Percentiles rank a stretch among this genome's conserved stretches.
Evolutionary conservation across 2,329 filamentous ascomycete species (phyloP).

Genomic region (Trichoderma endophyticum): DNA sequence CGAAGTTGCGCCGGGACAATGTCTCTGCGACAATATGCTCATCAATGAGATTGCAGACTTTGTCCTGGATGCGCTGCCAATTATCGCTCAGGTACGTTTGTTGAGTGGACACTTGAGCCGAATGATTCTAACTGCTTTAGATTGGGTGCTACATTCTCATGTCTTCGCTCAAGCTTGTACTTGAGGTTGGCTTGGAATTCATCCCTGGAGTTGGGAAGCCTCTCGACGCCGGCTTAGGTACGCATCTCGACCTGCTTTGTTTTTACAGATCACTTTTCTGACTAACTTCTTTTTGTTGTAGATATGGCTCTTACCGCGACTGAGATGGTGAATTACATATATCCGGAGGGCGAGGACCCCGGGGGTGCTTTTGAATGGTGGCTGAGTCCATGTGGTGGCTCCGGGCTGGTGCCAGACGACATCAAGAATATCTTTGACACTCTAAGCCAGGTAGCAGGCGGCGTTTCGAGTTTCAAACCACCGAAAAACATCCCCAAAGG

Average conservation of each 20-base stretch:
- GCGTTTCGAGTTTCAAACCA: background rate
- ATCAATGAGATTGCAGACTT: background rate
- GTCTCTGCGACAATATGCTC: background rate
- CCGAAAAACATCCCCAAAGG: background rate
- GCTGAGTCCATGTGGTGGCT: background rate
- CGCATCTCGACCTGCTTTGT: background rate
- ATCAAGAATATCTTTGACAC: background rate
- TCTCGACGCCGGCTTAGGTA: background rate
- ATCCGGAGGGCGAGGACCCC: background rate
- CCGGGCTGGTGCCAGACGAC: background rate
- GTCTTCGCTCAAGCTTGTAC: background rate
- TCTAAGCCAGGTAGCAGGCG: background rate
- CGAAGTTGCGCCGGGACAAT: background rate
- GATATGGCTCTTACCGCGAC: background rate
- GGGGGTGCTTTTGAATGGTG: background rate
- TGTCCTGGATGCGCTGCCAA: background rate
- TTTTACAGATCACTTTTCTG: background rate
- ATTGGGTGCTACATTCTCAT: background rate
- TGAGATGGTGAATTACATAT: background rate
- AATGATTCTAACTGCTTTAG: background rate
- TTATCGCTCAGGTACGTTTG: background rate
- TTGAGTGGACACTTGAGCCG: background rate
- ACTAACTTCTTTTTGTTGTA: background rate
- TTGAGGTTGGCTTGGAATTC: background rate
- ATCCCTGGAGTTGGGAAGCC: background rate